These are phyloP conservation scores for Hawksworthiomyces lignivorus DNA, from an alignment of 2,329 filamentous ascomycete species.

Conservation along the genomic window DNA sequence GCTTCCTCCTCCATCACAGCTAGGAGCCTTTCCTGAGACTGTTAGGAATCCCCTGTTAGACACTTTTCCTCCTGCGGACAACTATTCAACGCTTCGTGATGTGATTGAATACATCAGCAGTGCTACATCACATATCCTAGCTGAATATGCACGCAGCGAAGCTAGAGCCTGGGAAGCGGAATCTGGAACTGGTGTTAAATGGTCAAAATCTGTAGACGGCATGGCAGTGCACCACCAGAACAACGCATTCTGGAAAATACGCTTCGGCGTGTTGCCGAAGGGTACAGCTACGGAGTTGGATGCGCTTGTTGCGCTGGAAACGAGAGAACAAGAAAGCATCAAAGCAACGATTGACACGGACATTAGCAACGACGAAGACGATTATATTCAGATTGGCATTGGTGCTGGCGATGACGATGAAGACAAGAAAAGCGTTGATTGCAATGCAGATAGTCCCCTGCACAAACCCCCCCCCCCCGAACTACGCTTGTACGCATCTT, in stretches of 20 bases:
- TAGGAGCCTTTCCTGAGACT: too few species aligned
- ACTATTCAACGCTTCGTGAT: constrained; percentile 36
- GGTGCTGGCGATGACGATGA: constrained; percentile 23
- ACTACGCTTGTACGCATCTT: constrained; percentile 15
- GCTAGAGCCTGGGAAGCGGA: constrained; percentile 5
- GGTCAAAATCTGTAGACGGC: constrained; percentile 15
- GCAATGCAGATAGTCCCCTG: constrained; percentile 26
- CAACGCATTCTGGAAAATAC: constrained; percentile 23
- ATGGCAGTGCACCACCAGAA: constrained; percentile 9
- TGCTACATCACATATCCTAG: constrained; percentile 33
- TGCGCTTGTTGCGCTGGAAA: neutral
- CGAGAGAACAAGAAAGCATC: too few species aligned
- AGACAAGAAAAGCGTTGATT: constrained; percentile 31
- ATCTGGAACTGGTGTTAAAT: constrained; percentile 16
- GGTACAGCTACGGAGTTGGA: constrained; percentile 4
- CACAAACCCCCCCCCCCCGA: constrained; percentile 6
- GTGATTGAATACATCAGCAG: constrained; percentile 39
- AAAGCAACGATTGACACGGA: too few species aligned
- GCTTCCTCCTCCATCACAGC: too few species aligned
- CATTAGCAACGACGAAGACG: neutral
- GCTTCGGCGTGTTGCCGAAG: constrained; percentile 21
- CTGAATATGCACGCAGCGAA: constrained; percentile 25
- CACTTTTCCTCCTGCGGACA: constrained; percentile 34
- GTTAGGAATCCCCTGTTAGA: constrained; percentile 28
- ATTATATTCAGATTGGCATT: neutral